Base-by-base conservation (phyloP, 1,139 yeast species). In the Entelexis paramagnoliae region DNA sequence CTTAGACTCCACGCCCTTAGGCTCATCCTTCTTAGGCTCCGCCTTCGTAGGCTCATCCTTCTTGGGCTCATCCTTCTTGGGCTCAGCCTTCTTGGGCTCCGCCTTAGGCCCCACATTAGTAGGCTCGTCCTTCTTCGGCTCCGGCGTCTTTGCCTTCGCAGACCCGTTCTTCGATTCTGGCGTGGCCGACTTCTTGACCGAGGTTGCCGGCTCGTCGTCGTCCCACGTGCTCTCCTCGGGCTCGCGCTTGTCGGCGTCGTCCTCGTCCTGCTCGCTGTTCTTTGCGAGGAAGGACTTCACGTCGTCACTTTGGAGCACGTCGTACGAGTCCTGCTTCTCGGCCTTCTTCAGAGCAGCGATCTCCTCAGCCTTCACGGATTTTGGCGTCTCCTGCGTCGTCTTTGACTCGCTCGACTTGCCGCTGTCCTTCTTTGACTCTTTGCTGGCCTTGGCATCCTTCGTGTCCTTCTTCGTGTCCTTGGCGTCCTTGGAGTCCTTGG, bases 251-350 rank as follows among this genome's bases (percentile, higher is more conserved):
- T 28, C 65, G 2, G 66, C 68, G 17, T 69, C 73, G 3, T 75
- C 80, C 17, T 72, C 62, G 42, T 65, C 66, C 22, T 45, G 14
- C 26, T 54, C 48, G 30, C 39, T 20, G 5, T 80, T 79, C 60
- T 79, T 80, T 55, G 73, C 67, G 41, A 81, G 62, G 56, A 81
- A 65, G 20, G 69, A 66, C 52, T 71, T 68, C 11, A 80, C 83
- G 44, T 70, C 72, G 49, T 74, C 72, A 39, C 72, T 69, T 41
- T 74, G 72, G 50, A 78, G 64, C 38, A 73, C 67, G n/a, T 74
- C 77, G 55, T 76, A 78, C 33, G 77, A 65, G 44, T 68, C 69
- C 51, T 68, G 64, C 55, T 68, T 69, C 28, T 54, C 56, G 2
- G 64, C 60, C 41, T 55, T 56, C 8, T 58, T 56, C 29, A 56